Evolutionary conservation across 2,329 filamentous ascomycete genomes (phyloP).

Genomic region (Aspergillus uvarum): DNA sequence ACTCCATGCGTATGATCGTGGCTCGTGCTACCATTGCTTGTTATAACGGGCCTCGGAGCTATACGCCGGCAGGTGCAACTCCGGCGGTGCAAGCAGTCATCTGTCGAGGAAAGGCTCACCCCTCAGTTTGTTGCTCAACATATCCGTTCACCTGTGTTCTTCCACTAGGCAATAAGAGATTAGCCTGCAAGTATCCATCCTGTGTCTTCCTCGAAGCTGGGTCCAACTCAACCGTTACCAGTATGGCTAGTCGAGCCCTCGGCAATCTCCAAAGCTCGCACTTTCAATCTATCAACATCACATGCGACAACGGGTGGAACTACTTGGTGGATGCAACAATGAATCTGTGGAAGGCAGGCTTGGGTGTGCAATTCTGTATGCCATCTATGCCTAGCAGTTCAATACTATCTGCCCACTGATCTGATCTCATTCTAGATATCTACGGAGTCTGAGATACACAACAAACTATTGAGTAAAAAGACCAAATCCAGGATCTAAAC

Average conservation of each 20-base stretch:
- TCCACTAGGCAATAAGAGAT: constrained; percentile 46
- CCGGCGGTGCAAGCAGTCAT: constrained; percentile 32
- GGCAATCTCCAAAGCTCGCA: not conserved
- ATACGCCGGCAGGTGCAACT: constrained; percentile 44
- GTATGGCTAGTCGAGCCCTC: constrained; percentile 26
- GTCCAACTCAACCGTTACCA: constrained; percentile 30
- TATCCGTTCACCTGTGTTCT: constrained; percentile 48
- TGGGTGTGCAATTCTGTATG: constrained; percentile 34
- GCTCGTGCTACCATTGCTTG: constrained; percentile 45
- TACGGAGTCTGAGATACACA: no score
- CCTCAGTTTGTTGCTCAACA: constrained; percentile 33
- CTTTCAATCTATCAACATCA: not conserved
- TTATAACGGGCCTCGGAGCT: constrained; percentile 47
- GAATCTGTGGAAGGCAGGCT: constrained; percentile 40
- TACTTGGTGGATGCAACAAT: not conserved
- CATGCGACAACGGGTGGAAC: not conserved
- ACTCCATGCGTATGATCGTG: constrained; percentile 31
- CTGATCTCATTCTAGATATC: no score
- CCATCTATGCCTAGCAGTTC: no score
- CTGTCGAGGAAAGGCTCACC: constrained; percentile 13
- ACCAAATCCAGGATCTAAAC: no score
- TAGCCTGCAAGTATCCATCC: constrained; percentile 29
- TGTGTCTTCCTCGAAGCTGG: constrained; percentile 47
- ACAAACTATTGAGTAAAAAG: no score
- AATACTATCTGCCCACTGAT: no score